Evolutionary conservation across 1,139 yeast species (phyloP).

Genomic region (Geotrichum carabidarum): DNA sequence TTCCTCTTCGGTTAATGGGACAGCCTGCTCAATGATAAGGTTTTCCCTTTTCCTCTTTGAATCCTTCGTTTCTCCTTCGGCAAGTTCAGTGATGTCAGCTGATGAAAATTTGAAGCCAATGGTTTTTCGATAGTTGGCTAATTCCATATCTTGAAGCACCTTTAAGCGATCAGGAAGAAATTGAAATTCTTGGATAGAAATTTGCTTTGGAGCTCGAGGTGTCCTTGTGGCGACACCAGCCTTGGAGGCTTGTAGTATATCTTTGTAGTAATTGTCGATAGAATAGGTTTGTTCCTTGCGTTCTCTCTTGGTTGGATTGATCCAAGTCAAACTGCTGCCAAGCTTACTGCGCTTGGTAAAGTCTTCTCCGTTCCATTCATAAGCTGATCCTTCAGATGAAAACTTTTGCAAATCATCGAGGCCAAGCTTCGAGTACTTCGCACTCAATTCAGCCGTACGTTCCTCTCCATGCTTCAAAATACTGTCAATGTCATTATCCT

Average conservation of each 20-base stretch:
- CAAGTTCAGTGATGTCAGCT: conserved; percentile 38
- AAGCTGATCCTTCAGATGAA: conserved; percentile 76
- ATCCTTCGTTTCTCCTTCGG: conserved; percentile 52
- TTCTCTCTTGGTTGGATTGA: conserved; percentile 83
- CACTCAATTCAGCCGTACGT: conserved; percentile 70
- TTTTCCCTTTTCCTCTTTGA: conserved; percentile 57
- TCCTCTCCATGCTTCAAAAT: conserved; percentile 74
- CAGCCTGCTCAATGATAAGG: conserved; percentile 50
- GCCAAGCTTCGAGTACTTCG: conserved; percentile 77
- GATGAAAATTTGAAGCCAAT: conserved; percentile 62
- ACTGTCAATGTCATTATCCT: conserved; percentile 74
- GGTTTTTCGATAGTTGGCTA: conserved; percentile 64
- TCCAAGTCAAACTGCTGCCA: conserved; percentile 46
- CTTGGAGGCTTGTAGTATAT: conserved; percentile 49
- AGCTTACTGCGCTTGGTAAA: conserved; percentile 58
- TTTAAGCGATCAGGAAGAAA: conserved; percentile 68
- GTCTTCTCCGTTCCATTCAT: conserved; percentile 96
- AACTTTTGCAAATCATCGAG: conserved; percentile 89
- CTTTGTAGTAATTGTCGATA: conserved; percentile 83
- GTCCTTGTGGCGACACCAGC: conserved; percentile 49
- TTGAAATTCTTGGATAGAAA: conserved; percentile 69
- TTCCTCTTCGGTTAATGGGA: conserved; percentile 77
- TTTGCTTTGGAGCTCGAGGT: conserved; percentile 53
- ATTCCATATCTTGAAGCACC: conserved; percentile 70
- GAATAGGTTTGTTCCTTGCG: conserved; percentile 79